Base-by-base conservation (phyloP, 441 rosid genomes). In the Adansonia madagascariensis region DNA sequence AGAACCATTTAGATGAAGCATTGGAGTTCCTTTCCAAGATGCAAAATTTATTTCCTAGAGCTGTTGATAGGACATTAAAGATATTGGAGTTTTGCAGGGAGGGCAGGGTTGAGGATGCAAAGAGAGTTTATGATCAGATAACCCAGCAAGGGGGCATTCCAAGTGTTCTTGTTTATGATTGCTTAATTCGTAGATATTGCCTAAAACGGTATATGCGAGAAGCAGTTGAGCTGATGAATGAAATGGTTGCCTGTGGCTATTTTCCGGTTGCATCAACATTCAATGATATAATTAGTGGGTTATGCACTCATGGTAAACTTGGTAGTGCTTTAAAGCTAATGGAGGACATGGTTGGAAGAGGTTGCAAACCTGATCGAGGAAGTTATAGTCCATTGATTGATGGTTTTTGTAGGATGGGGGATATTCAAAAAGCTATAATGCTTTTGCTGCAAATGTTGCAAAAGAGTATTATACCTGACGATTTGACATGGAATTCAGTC, bases 11-110 rank as follows among this genome's bases (percentile, higher is more conserved):
- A 84, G 85, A 86, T 59, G 91, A 93, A 81, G 97, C 98, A 53
- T 77, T 91, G 7, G 87, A 85, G 18, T 92, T 91, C 69, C 75
- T 93, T 59, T 27, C 75, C 39, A 84, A 85, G 84, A 90, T 92
- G 92, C 88, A 87, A 77, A 90, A 80, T 8, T 74, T 92, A 77
- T 93, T 95, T 77, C 94, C 98, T 4, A 90, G 84, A 82, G 84
- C 90, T 57, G 88, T 95, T 57, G 89, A 82, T 39, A 86, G 91
- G 80, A 89, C 88, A 87, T 82, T 90, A 72, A 87, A 77, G 79
- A 57, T 92, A 84, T 80, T 93, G 79, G 77, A 62, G 50, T 82
- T 86, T 50, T 93, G 98, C 27, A 82, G 71, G 55, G 85, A 87
- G 75, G 88, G 92, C 71, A 68, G 77, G n/a, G 53, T 90, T 5